Conservation (phyloP, 2,329 filamentous ascomycete genomes). For the Parascedosporium putredinis region DNA sequence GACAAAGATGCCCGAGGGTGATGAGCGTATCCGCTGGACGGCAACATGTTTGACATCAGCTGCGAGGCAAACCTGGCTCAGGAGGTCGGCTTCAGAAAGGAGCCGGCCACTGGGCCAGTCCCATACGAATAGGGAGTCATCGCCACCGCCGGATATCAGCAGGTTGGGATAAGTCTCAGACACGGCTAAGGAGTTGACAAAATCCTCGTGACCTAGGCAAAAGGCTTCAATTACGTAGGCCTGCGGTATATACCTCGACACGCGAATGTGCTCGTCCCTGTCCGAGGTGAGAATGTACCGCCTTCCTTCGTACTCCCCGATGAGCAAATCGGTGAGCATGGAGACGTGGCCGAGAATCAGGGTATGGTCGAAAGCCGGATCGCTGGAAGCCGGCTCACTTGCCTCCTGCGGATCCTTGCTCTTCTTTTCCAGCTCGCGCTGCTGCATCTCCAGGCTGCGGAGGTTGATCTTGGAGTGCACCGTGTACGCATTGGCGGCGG, state of each 20-base stretch:
- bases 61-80: conserved; percentile 29
- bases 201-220: conserved; percentile 80
- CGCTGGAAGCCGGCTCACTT: conserved; percentile 22
- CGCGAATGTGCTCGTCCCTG: conserved; percentile 67
- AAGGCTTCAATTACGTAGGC: conserved; percentile 80
- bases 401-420: conserved; percentile 16
- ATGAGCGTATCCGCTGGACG: conserved; percentile 24
- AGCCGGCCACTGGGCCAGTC: conserved; percentile 56
- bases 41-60: conserved; percentile 25
- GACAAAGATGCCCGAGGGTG: conserved; percentile 21
- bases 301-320: conserved; percentile 27
- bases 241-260: conserved; percentile 73
- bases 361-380: conserved; percentile 57
- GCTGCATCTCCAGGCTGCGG: conserved; percentile 48
- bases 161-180: conserved; percentile 43
- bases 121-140: conserved; percentile 71
- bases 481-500: conserved; percentile 46
- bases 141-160: conserved; percentile 79
- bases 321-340: conserved; percentile 69
- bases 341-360: conserved; percentile 89
- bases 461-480: conserved; percentile 57
- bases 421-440: conserved; percentile 30
- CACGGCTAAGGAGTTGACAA: conserved; percentile 67
- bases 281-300: conserved; percentile 46
- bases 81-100: conserved; percentile 43